phyloP scores from a whole-genome alignment of 2,329 filamentous ascomycete species.

The Zymoseptoria crescenta region DNA sequence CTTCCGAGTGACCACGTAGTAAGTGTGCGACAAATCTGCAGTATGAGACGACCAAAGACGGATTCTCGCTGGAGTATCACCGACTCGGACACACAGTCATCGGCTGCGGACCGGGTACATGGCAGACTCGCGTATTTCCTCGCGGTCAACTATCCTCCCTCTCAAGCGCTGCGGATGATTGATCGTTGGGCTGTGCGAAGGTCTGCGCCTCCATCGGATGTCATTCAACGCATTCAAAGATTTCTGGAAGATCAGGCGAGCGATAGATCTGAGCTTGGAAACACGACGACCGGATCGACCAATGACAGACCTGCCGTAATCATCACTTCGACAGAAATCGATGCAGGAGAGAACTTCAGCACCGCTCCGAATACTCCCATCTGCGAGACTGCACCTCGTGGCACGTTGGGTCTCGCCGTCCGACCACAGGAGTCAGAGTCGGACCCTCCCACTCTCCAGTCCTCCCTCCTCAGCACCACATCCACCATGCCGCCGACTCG shows the following conservation, averaged over 20 bases:
- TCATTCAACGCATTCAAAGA: constrained; percentile 9
- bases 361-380: constrained; percentile 5
- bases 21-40: constrained; percentile 23
- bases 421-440: neutral
- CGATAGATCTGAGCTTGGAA: neutral
- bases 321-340: constrained; percentile 16
- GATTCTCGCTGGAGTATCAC: constrained; percentile 28
- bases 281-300: neutral
- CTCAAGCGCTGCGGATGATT: constrained; percentile 19
- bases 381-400: neutral
- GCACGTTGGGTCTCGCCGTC: neutral
- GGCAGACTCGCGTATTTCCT: constrained; percentile 20
- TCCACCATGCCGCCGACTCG: constrained; percentile 7
- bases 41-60: constrained; percentile 25
- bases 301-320: constrained; percentile 16
- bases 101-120: constrained; percentile 7
- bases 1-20: constrained; percentile 27
- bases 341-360: neutral
- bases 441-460: neutral
- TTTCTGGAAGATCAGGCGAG: constrained; percentile 3
- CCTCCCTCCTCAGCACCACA: constrained; percentile 2
- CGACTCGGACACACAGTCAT: constrained; percentile 3
- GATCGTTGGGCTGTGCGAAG: constrained; percentile 15
- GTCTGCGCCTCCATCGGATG: constrained; percentile 1
- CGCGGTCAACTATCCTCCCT: constrained; percentile 15